These are phyloP conservation scores for Datisca glomerata DNA, from an alignment of 306 rosid species.

Conservation along the genomic window DNA sequence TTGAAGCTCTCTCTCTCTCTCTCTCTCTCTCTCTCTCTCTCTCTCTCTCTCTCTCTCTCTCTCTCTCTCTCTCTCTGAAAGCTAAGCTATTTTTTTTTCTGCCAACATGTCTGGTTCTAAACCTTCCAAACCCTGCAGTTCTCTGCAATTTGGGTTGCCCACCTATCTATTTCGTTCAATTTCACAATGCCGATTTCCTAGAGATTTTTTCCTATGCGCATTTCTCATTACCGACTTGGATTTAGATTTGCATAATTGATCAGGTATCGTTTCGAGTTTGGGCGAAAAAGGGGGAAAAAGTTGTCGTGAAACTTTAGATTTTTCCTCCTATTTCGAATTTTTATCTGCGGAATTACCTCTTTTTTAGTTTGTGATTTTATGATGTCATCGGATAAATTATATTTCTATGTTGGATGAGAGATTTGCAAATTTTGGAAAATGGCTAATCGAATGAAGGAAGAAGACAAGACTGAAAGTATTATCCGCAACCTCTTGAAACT, in stretches of 20 bases:
- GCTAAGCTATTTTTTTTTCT: slow-evolving; percentile 9
- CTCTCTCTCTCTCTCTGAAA: not conserved
- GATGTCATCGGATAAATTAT: too few relatives aligned
- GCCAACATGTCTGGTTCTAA: slow-evolving; percentile 16
- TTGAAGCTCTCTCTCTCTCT: not conserved
- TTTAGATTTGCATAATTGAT: not conserved
- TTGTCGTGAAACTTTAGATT: not conserved
- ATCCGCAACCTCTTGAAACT: slow-evolving; percentile 63
- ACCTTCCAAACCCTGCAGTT: slow-evolving; percentile 13
- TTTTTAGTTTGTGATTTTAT: too few relatives aligned
- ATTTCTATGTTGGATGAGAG: slow-evolving; percentile 1
- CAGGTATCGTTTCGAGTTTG: slow-evolving; percentile 13
- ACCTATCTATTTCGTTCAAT: slow-evolving; percentile 6
- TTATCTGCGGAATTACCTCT: not conserved
- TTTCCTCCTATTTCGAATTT: not conserved
- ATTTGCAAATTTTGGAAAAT: slow-evolving; percentile 22
- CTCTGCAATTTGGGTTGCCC: not conserved
- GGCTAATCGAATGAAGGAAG: slow-evolving; percentile 58
- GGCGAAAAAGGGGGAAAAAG: not conserved
- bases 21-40: not conserved
- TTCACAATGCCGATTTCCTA: slow-evolving; percentile 2
- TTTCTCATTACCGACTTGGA: not conserved
- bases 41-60: not conserved
- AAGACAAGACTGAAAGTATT: slow-evolving; percentile 43
- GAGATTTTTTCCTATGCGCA: slow-evolving; percentile 6